A percentile compares a stretch with the other conserved stretches of the same genome.
Evolutionary conservation across 306 rosid species (phyloP).

Genomic region (Ochetophila trinervis): DNA sequence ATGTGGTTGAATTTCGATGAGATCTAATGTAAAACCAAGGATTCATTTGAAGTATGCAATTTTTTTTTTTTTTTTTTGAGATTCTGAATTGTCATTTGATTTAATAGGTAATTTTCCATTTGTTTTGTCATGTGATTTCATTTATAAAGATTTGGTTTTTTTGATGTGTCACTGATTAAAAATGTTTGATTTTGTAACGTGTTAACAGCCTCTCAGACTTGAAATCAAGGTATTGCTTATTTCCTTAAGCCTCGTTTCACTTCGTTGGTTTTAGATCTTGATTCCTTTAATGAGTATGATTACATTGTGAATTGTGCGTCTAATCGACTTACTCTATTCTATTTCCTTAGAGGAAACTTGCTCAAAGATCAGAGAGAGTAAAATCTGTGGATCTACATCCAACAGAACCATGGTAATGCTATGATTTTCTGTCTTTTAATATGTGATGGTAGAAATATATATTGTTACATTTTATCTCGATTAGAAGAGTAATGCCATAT

Average conservation of each 20-base stretch:
- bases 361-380: slow-evolving; percentile 70
- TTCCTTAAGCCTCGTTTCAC: slow-evolving; percentile 7
- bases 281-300: slow-evolving; percentile 5
- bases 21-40: slow-evolving; percentile 42
- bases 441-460: neutral
- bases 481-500: neutral
- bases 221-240: slow-evolving; percentile 76
- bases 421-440: neutral
- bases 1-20: slow-evolving; percentile 20
- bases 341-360: slow-evolving; percentile 53
- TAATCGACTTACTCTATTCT: slow-evolving; percentile 17
- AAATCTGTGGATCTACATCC: slow-evolving; percentile 99
- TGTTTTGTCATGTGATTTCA: neutral
- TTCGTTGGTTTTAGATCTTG: slow-evolving; percentile 15
- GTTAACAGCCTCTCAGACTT: slow-evolving; percentile 96
- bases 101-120: neutral
- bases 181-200: slow-evolving; percentile 30
- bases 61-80: slow-evolving; percentile 5
- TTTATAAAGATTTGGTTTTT: slow-evolving; percentile 14
- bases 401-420: slow-evolving; percentile 94
- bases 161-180: slow-evolving; percentile 35
- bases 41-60: slow-evolving; percentile 19
- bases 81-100: slow-evolving; percentile 8
- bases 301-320: slow-evolving; percentile 15
- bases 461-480: neutral